Evolutionary conservation across 768 basidiomycete species (phyloP).

Genomic region (Serendipita sp.): DNA sequence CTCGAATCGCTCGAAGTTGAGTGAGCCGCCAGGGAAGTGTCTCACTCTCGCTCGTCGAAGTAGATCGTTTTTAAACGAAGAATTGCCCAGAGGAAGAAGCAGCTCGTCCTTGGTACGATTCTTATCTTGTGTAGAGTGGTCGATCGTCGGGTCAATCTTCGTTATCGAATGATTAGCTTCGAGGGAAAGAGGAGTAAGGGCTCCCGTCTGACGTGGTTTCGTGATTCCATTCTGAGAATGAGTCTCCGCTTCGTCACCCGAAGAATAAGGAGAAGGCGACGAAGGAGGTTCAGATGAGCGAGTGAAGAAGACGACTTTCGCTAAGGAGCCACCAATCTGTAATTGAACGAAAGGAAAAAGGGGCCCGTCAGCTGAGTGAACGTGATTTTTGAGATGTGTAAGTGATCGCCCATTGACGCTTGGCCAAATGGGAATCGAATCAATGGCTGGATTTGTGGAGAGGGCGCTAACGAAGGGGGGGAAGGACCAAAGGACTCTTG

Average conservation of each 20-base stretch:
- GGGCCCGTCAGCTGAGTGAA: background rate
- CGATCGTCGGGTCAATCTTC: constrained; percentile 11
- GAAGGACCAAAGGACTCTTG: background rate
- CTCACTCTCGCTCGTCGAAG: constrained; percentile 52
- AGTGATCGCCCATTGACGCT: background rate
- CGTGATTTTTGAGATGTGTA: background rate
- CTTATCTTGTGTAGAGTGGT: constrained; percentile 3
- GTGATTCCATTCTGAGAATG: background rate
- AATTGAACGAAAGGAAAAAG: background rate
- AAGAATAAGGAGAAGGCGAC: constrained; percentile 30
- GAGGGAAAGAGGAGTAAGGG: constrained; percentile 69
- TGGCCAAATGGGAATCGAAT: background rate
- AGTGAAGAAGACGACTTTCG: constrained; percentile 97
- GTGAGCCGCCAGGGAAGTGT: constrained; percentile 87
- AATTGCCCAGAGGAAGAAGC: constrained; percentile 22
- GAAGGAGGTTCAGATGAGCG: constrained; percentile 81
- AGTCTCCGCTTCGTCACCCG: background rate
- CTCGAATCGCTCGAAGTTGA: constrained; percentile 96
- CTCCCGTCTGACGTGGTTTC: constrained; percentile 35
- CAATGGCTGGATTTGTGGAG: background rate
- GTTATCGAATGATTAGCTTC: constrained; percentile 26
- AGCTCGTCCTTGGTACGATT: too few relatives aligned
- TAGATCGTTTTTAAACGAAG: constrained; percentile 30
- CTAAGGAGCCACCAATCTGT: constrained; percentile 91
- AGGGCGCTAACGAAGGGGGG: background rate